phyloP scores from a whole-genome alignment of 2,329 filamentous ascomycete species.

The Paecilomyces variotii region DNA sequence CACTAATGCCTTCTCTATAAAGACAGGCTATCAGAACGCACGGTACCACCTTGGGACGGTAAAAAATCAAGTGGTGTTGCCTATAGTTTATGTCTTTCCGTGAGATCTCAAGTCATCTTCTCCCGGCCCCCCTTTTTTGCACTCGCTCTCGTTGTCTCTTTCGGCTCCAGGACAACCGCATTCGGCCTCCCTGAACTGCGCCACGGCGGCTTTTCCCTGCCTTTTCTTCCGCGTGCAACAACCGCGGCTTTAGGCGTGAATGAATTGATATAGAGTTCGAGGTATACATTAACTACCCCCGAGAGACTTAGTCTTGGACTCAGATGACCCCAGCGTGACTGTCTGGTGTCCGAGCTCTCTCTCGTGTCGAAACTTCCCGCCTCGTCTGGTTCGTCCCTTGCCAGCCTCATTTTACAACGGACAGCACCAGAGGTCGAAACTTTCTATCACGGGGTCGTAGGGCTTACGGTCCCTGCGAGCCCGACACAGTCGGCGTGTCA shows the following conservation, averaged over 20 bases:
- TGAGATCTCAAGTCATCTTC: slow-evolving; percentile 1
- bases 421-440: not conserved
- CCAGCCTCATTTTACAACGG: not conserved
- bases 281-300: not conserved
- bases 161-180: not conserved
- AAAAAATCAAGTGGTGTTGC: not conserved
- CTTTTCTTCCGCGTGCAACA: not conserved
- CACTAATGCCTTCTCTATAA: not conserved
- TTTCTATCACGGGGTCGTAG: not conserved
- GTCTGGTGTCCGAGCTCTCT: not conserved
- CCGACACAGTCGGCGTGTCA: not conserved
- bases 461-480: not conserved
- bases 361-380: not conserved
- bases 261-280: not conserved
- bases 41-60: not conserved
- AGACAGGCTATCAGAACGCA: not conserved
- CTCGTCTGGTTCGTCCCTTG: not conserved
- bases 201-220: not conserved
- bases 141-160: not conserved
- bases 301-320: not conserved
- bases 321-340: not conserved
- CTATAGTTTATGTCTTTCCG: not conserved
- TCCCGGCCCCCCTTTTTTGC: not conserved
- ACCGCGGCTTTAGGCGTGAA: not conserved
- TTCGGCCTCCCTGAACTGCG: not conserved